Evolutionary conservation across 345 rosid species (phyloP).

Genomic region (Eucalyptus viminalis): DNA sequence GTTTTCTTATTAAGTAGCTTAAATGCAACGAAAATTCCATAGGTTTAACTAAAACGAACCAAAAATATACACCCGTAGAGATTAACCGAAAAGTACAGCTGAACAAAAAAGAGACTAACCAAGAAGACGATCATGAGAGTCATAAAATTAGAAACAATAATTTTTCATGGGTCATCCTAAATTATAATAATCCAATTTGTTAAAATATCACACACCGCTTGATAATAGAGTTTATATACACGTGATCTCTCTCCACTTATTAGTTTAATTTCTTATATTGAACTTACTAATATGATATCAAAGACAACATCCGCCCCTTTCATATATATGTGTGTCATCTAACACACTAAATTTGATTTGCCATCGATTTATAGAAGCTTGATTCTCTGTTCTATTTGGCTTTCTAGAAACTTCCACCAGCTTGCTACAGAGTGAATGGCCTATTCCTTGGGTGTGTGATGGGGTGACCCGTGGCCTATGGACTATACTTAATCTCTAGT

Average conservation of each 20-base stretch:
- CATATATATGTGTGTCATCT: neutral
- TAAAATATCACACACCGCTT: neutral
- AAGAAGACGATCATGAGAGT: neutral
- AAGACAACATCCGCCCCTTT: neutral
- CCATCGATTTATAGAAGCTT: neutral
- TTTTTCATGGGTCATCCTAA: neutral
- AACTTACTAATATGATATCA: neutral
- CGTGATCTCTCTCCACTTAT: neutral
- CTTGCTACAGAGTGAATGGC: neutral
- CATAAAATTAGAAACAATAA: neutral
- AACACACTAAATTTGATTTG: neutral
- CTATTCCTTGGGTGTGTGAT: neutral
- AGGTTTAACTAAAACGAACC: neutral
- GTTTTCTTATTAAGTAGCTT: neutral
- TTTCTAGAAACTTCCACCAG: neutral
- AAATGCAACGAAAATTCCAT: neutral
- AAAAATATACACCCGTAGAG: neutral
- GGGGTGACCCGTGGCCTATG: neutral
- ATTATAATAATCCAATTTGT: neutral
- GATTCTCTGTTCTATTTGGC: neutral
- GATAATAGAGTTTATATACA: neutral
- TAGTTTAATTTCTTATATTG: neutral
- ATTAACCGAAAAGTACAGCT: neutral
- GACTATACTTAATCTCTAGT: neutral
- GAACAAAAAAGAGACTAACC: neutral